Conservation (phyloP, 345 rosid species). For the Capsella bursapastoris region DNA sequence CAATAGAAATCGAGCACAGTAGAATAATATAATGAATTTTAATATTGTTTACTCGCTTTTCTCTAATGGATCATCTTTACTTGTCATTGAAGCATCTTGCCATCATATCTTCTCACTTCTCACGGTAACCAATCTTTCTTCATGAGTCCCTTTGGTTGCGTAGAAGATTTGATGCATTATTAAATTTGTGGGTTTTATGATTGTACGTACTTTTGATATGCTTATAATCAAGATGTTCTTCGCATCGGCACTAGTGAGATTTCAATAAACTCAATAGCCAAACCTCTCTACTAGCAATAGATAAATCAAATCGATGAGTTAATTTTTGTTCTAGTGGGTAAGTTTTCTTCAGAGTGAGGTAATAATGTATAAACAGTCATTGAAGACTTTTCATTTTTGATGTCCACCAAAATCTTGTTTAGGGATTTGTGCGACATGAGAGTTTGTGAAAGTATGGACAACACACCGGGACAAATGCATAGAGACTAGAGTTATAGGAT, state of each 20-base stretch:
- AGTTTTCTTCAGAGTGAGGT: conserved; percentile 12
- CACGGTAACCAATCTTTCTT: conserved; percentile 15
- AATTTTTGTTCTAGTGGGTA: not conserved
- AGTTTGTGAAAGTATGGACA: conserved; percentile 41
- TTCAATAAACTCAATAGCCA: conserved; percentile 7
- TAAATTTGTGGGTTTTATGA: conserved; percentile 11
- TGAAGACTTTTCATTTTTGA: conserved; percentile 9
- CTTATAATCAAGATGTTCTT: not conserved
- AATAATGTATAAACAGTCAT: not conserved
- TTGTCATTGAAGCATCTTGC: conserved; percentile 43
- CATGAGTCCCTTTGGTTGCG: conserved; percentile 8
- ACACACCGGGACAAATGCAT: conserved; percentile 46
- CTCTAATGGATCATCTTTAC: conserved; percentile 42
- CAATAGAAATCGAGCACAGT: conserved; percentile 33
- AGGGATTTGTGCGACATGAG: conserved; percentile 45
- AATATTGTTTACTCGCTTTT: conserved; percentile 26
- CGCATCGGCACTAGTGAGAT: not conserved
- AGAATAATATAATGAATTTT: conserved; percentile 30
- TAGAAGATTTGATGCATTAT: conserved; percentile 9
- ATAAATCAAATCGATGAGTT: not conserved
- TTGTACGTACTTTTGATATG: conserved; percentile 11
- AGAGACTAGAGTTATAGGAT: conserved; percentile 38
- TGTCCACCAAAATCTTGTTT: conserved; percentile 24
- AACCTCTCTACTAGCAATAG: not conserved
- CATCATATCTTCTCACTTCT: conserved; percentile 20